These are phyloP conservation scores for Yamadazyma mexicana DNA, from an alignment of 1,139 yeast genomes.

Conservation along the genomic window DNA sequence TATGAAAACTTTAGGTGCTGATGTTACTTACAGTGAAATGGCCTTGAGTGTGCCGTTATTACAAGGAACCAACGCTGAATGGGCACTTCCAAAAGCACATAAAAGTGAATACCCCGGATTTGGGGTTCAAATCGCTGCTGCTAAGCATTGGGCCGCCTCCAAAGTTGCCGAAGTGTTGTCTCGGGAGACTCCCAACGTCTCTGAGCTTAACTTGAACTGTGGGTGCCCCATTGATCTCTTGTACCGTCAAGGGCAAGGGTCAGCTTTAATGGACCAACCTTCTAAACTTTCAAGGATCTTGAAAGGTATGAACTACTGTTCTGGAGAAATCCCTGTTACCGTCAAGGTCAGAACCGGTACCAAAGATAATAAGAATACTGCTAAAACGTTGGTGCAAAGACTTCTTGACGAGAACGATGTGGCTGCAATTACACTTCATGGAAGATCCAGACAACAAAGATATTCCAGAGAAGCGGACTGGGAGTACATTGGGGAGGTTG, in stretches of 20 bases:
- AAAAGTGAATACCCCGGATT: constrained; percentile 78
- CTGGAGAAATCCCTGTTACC: constrained; percentile 89
- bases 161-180: constrained; percentile 84
- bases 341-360: constrained; percentile 93
- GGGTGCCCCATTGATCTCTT: constrained; percentile 97
- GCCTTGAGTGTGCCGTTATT: constrained; percentile 82
- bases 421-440: constrained; percentile 92
- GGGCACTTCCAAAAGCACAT: constrained; percentile 97
- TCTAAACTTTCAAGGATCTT: constrained; percentile 75
- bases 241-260: constrained; percentile 92
- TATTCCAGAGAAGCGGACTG: constrained; percentile 91
- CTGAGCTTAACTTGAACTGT: constrained; percentile 86
- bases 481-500: constrained; percentile 81
- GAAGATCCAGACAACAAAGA: constrained; percentile 94
- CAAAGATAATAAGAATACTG: constrained; percentile 82
- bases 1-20: constrained; percentile 91
- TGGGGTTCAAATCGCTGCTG: constrained; percentile 91
- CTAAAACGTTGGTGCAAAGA: constrained; percentile 69
- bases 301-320: constrained; percentile 84
- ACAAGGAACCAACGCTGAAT: constrained; percentile 89
- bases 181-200: constrained; percentile 52
- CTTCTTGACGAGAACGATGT: constrained; percentile 76
- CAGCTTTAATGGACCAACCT: constrained; percentile 90
- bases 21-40: constrained; percentile 94
- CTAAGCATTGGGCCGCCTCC: constrained; percentile 91